Evolutionary conservation across 352 stramenopile genomes (phyloP), one percentile per base, ranked within the genome.

Genomic region (Aphanomyces stellatus): DNA sequence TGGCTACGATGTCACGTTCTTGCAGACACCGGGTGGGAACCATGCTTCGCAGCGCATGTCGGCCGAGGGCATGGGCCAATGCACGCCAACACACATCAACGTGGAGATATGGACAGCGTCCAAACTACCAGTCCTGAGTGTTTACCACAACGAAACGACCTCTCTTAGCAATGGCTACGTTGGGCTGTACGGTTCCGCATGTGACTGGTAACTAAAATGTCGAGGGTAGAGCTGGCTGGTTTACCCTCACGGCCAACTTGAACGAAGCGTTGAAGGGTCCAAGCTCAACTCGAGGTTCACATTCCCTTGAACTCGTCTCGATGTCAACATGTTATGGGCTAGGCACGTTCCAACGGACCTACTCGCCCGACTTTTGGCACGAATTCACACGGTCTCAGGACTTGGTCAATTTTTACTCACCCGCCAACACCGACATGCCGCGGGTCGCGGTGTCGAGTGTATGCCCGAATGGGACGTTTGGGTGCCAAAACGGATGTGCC

Each of bases 21-120:
- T 62, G 10, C 6, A 62, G 22, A 62, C 53, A 7, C 25, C 4
- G n/a, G 31, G 53, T 48, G 37, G 37, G 8, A 17, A 17, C 17
- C 37, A 8, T 17, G 37, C 37, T 8, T 17, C 37, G 8, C 37
- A 43, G 17, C 37, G 37, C 37, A 43, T 43, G 37, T 43, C 37
- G 37, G 37, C 8, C 8, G 37, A 17, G 37, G 37, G 37, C 17
- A 43, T 17, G 17, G 37, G 37, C 8, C 8, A 17, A 43, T 43
- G 37, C 37, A 43, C 37, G 8, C 51, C 0, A 78, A n/a, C 19
- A n/a, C 51, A n/a, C n/a, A n/a, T n/a, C 10, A 91, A 89, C 37
- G 30, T 78, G 22, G 82, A 88, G 28, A 75, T 85, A 0, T 88
- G 79, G 79, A 61, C 72, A 0, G 62, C 73, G 0, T 75, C 71